Evolutionary conservation across 2,329 filamentous ascomycete species (phyloP), one percentile per base, ranked within the genome.

Genomic region (Proliferodiscus dingleyae): DNA sequence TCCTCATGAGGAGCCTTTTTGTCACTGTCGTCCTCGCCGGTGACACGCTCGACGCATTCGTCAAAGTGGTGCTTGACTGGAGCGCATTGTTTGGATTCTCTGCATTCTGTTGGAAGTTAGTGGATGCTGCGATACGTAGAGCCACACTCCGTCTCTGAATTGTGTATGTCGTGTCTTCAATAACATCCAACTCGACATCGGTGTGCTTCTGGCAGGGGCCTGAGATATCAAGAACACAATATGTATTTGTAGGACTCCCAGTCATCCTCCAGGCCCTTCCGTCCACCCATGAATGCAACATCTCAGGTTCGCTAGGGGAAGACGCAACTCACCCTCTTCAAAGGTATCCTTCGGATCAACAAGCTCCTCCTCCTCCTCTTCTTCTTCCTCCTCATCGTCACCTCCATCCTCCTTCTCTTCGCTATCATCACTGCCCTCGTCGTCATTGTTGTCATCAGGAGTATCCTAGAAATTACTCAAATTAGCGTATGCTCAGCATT

Each of bases 51-150:
- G 61, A 91, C 89, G 70, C 93, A 98, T 74, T 96, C 89, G 58
- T 97, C 91, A 69, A 86, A 97, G 80, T 98, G 93, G 78, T 97
- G 91, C 83, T 97, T 98, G 66, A 81, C 80, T 49, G 85, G 83
- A 52, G 84, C 77, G 73, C 93, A 98, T 70, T 87, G 75, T 69
- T 85, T 78, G 56, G 89, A 89, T 69, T 91, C 81, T 71, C 81
- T 80, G 80, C 93, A 98, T 66, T 95, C 93, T 97, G 70, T 59
- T 60, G 29, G 41, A 32, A 16, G 26, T 57, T 50, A 60, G 45
- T 28, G 41, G 50, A 56, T 50, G 62, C 11, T 37, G 41, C 21
- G 15, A 34, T 24, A 30, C 38, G 18, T 29, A 11, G 13, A 44
- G 22, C n/a, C 32, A 8, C 32, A 11, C 24, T 22, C 8, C 11